Percentiles rank a stretch among this genome's conserved stretches.
Conservation (phyloP, 1,139 yeast species). For the Nakaseomyces nivariensis region DNA sequence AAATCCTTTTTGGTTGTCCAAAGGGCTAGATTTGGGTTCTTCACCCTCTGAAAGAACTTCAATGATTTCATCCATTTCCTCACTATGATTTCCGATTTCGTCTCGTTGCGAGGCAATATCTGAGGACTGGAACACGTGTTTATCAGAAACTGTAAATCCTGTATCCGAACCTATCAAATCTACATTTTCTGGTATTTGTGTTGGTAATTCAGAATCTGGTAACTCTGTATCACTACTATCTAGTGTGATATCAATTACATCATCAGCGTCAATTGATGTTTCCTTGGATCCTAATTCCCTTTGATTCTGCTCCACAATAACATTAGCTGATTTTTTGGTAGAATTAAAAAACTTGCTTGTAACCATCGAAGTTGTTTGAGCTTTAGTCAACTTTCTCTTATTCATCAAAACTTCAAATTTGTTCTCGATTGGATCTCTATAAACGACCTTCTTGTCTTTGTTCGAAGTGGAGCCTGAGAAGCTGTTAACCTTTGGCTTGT, state of each 20-base stretch:
- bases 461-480: not conserved
- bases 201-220: conserved; percentile 23
- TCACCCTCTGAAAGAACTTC: not conserved
- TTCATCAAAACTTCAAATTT: conserved; percentile 7
- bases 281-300: not conserved
- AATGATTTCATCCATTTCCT: not conserved
- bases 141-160: not conserved
- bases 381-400: conserved; percentile 1
- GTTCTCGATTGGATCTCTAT: conserved; percentile 1
- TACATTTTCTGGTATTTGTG: conserved; percentile 10
- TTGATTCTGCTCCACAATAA: too few relatives aligned
- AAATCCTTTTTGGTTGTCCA: not conserved
- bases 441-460: not conserved
- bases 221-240: conserved; percentile 18
- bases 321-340: not conserved
- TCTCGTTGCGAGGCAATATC: not conserved
- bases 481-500: not conserved
- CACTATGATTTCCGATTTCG: not conserved
- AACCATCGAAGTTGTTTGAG: not conserved
- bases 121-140: not conserved
- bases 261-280: not conserved
- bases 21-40: not conserved
- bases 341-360: not conserved
- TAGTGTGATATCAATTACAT: not conserved
- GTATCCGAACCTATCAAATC: too few relatives aligned